phyloP scores from a whole-genome alignment of 805 yeast species.

The Ogataea neopini region DNA sequence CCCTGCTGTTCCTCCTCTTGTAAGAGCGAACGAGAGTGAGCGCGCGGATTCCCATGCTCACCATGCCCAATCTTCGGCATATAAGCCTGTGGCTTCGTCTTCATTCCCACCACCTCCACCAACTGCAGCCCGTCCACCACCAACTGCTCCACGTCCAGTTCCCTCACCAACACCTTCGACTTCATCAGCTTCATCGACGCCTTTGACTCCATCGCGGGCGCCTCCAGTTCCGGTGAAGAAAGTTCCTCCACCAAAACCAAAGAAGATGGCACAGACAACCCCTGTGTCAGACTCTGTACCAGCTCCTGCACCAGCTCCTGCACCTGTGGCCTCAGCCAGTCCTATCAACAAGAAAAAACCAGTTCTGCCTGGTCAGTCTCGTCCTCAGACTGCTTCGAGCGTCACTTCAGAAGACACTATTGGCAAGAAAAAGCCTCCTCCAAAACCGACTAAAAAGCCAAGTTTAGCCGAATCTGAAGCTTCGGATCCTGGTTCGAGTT shows the following conservation, averaged over 20 bases:
- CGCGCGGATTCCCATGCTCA: too few relatives aligned
- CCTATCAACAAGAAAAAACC: conserved; percentile 12
- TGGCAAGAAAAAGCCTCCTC: conserved; percentile 9
- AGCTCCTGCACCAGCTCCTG: neutral
- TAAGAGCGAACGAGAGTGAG: conserved; percentile 7
- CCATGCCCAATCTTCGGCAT: too few relatives aligned
- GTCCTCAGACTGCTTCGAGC: neutral
- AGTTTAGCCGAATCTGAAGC: neutral
- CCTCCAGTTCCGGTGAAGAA: conserved; percentile 9
- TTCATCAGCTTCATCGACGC: neutral
- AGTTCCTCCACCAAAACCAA: conserved; percentile 24
- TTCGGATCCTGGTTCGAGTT: conserved; percentile 8
- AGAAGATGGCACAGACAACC: conserved; percentile 4
- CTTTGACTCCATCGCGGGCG: neutral
- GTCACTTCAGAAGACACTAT: conserved; percentile 1
- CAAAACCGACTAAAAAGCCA: conserved; percentile 19
- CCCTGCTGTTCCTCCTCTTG: conserved; percentile 18
- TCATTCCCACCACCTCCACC: neutral
- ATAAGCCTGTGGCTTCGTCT: too few relatives aligned
- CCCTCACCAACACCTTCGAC: neutral
- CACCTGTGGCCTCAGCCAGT: neutral
- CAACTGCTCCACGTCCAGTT: conserved; percentile 5
- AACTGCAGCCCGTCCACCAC: conserved; percentile 1
- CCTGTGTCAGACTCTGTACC: neutral
- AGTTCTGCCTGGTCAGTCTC: conserved; percentile 9